Evolutionary conservation across 2,329 filamentous ascomycete genomes (phyloP), one percentile per base, ranked within the genome.

Genomic region (Salinomyces thailandicus): DNA sequence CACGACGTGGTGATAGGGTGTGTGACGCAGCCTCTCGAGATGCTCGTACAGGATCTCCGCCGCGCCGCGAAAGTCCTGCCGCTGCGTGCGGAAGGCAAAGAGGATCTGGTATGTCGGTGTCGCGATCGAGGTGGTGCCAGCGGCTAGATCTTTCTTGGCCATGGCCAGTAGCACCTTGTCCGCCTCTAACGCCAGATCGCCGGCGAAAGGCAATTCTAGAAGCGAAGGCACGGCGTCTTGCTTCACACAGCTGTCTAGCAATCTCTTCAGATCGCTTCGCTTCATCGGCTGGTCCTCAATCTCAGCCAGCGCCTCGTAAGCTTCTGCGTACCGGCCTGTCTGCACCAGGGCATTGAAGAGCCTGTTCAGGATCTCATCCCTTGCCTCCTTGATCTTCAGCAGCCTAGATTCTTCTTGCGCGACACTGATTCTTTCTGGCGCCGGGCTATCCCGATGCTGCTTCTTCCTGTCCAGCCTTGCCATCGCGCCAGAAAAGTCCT

Each of bases 11-110:
- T 45, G 35, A 5, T 44, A 41, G 9, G 47, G 45, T 11, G 43
- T 39, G 13, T 47, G 31, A 13, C 49, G 47, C 24, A 77, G 62
- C 5, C 67, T 64, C 45, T 74, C 66, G 7, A 77, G 61, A 13
- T 71, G 68, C 35, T 71, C 68, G 45, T 75, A 69, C 2, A 75
- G 61, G 9, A 73, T 64, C 27, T 71, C 67, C 1, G 75, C 73
- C 2, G 76, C 77, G 34, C 89, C 91, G 30, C 89, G 83, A 68
- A 86, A 93, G 62, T 96, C 84, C 52, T 77, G 77, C 47, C 80
- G 80, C 44, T 78, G 78, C 47, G 94, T 80, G 35, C 91, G 78
- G 76, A 89, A 95, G 3, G 87, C 79, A 58, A 95, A 94, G 32
- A 96, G 74, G 38, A 95, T 81, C 51, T 89, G 83, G 55, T 91